Conservation (phyloP, 2,329 filamentous ascomycete species). For the Phoma sp. region DNA sequence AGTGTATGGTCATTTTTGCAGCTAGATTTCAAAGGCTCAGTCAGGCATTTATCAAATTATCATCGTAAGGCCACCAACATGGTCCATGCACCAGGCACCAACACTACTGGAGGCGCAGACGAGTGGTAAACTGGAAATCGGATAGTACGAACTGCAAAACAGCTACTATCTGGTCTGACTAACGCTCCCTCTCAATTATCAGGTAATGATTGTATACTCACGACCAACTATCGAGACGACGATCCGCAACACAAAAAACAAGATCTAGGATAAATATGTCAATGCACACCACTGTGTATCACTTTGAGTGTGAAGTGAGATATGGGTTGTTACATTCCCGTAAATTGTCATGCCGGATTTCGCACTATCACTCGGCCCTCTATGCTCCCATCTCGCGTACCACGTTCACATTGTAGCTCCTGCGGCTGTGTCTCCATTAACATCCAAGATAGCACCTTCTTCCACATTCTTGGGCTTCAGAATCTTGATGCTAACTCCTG, state of each 20-base stretch:
- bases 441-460: conserved; percentile 40
- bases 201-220: no score
- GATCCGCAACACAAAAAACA: not conserved
- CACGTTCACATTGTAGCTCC: conserved; percentile 43
- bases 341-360: no score
- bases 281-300: not conserved
- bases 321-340: no score
- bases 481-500: conserved; percentile 40
- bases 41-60: not conserved
- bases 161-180: not conserved
- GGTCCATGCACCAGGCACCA: conserved; percentile 13
- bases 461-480: conserved; percentile 39
- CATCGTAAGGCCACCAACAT: conserved; percentile 5
- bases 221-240: not conserved
- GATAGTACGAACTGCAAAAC: not conserved
- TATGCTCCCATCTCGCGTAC: not conserved
- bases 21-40: not conserved
- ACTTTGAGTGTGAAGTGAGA: no score
- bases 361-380: not conserved
- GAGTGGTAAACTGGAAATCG: not conserved
- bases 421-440: conserved; percentile 39
- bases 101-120: not conserved
- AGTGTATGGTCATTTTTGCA: not conserved
- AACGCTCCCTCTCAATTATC: no score
- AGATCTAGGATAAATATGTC: not conserved